Base-by-base conservation (phyloP, 208 protist species). In the Acanthamoeba lenticulata region DNA sequence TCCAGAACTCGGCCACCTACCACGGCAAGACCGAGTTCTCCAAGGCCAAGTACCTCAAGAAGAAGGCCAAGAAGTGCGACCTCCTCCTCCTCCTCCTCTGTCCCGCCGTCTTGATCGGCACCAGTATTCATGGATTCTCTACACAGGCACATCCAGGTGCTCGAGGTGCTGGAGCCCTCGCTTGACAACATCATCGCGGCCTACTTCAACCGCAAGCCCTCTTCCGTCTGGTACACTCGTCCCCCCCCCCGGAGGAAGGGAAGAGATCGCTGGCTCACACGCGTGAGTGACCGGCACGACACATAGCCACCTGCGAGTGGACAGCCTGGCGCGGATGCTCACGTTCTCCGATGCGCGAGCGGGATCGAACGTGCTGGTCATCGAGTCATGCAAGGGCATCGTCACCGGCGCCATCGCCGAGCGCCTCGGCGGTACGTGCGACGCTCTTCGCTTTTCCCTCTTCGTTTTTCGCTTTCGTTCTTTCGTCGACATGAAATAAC, bases 1-100 rank as follows among this genome's bases (percentile, higher is more conserved):
- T 97, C 45, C 92, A 96, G 24, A 96, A 97, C 67, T 94, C 81
- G 57, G 67, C 74, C 32, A 77, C 85, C 6, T 97, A 96, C 74
- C 52, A 97, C 62, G 32, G 45, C 19, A 96, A 97, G 45, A 97
- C 96, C 15, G 95, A 94, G 34, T 97, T 93, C 36, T 94, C 94
- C 17, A 57, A 96, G 67, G 65, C 94, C 3, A 97, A 97, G 85
- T 97, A 97, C 86, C 49, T 97, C n/a, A 96, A 96, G 65, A 96
- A 97, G 38, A 97, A 97, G 45, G 52, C 90, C 32, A 95, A 96
- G 13, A 97, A 97, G 47, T 96, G 85, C 57, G 38, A 40, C 7
- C 4, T 94, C 27, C 21, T 38, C 6, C 3, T 32, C 24, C 27
- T 9, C 27, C n/a, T 55, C 5, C 19, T 38, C 44, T 67, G 38